Percentiles rank a stretch among this genome's conserved stretches.
These are phyloP conservation scores for Neurospora hispaniola DNA, from an alignment of 495 filamentous ascomycete species.

Conservation along the genomic window DNA sequence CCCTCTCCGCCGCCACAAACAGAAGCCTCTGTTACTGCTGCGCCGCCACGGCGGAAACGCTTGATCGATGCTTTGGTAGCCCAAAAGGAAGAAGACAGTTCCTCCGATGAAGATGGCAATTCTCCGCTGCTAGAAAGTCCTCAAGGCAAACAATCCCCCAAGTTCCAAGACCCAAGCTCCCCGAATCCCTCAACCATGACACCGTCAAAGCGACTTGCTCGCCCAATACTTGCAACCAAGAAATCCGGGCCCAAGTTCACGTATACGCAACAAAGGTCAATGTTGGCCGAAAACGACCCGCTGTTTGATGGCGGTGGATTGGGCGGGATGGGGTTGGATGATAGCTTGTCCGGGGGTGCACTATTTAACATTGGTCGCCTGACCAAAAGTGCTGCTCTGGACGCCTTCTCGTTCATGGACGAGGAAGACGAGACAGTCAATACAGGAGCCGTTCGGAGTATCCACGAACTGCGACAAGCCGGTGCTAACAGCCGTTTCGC, in stretches of 20 bases:
- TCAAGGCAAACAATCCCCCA: neutral
- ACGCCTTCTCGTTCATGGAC: slow-evolving; percentile 21
- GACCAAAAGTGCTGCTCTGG: slow-evolving; percentile 21
- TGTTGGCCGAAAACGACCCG: slow-evolving; percentile 33
- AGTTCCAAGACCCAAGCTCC: slow-evolving; percentile 9
- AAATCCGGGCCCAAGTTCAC: slow-evolving; percentile 29
- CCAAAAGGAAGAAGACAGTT: slow-evolving; percentile 20
- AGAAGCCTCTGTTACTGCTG: neutral
- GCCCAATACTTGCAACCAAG: slow-evolving; percentile 11
- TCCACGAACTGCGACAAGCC: slow-evolving; percentile 82
- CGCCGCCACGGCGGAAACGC: slow-evolving; percentile 28
- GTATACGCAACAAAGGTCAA: slow-evolving; percentile 40
- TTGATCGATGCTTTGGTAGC: slow-evolving; percentile 46
- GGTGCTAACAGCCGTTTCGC: slow-evolving; percentile 75
- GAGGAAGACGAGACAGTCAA: slow-evolving; percentile 46
- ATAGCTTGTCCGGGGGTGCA: slow-evolving; percentile 22
- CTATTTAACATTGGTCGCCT: slow-evolving; percentile 29
- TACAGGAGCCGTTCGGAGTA: slow-evolving; percentile 57
- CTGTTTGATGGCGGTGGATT: slow-evolving; percentile 16
- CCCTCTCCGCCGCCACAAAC: slow-evolving; percentile 4
- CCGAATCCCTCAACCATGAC: slow-evolving; percentile 1
- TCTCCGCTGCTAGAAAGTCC: slow-evolving; percentile 1
- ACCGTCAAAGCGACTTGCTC: slow-evolving; percentile 4
- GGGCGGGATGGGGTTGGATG: slow-evolving; percentile 18
- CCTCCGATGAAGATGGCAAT: slow-evolving; percentile 11